phyloP scores from a whole-genome alignment of 371 early-diverging fungal species.

The Enterocytospora artemiae region DNA sequence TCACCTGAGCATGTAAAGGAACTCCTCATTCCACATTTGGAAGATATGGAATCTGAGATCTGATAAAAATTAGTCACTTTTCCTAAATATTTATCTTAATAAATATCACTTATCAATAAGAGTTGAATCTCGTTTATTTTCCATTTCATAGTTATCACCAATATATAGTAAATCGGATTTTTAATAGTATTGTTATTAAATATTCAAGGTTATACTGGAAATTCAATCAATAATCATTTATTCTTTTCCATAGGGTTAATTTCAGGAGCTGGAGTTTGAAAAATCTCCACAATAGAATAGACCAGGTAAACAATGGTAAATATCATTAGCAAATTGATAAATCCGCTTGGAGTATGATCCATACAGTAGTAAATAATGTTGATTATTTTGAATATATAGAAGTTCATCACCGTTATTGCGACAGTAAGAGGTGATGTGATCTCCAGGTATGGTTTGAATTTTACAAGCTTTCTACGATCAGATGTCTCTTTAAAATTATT shows the following conservation, averaged over 20 bases:
- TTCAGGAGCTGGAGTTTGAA: conserved; percentile 8
- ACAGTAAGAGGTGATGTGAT: neutral
- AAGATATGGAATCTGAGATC: too few species aligned
- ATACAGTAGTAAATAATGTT: conserved; percentile 11
- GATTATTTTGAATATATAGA: conserved; percentile 27
- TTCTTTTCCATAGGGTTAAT: conserved; percentile 1
- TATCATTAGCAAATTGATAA: conserved; percentile 15
- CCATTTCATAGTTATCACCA: too few species aligned
- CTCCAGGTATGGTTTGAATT: neutral
- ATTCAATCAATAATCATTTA: neutral
- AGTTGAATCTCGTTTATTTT: too few species aligned
- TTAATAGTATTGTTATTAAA: neutral
- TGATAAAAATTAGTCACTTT: too few species aligned
- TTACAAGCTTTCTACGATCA: neutral
- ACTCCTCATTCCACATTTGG: too few species aligned
- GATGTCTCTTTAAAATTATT: neutral
- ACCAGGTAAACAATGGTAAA: conserved; percentile 35
- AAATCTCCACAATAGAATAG: conserved; percentile 38
- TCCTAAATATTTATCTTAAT: too few species aligned
- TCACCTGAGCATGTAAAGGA: too few species aligned
- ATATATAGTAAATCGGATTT: neutral
- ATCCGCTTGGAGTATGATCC: conserved; percentile 20
- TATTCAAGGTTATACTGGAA: neutral
- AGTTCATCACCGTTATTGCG: conserved; percentile 1
- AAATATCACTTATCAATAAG: too few species aligned